Evolutionary conservation across 164 flowering plant genomes (phyloP).

Genomic region (Stephania japonica): DNA sequence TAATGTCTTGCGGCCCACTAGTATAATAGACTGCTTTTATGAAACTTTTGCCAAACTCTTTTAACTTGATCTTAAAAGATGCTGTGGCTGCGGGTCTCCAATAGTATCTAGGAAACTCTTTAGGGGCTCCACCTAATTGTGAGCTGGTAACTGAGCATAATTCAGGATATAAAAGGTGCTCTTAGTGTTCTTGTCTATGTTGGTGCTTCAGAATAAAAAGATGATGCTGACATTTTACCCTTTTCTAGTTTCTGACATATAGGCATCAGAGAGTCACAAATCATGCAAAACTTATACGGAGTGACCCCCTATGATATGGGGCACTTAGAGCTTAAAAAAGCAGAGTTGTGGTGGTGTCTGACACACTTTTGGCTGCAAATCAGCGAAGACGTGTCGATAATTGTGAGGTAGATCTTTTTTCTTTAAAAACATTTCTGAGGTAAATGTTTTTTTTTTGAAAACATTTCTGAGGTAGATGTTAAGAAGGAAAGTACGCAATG

Average conservation of each 20-base stretch:
- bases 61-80: not conserved
- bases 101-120: not conserved
- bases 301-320: not conserved
- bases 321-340: not conserved
- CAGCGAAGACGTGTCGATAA: not conserved
- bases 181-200: not conserved
- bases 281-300: not conserved
- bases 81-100: not conserved
- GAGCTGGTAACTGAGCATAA: not conserved
- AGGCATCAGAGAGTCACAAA: not conserved
- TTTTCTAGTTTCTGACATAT: not conserved
- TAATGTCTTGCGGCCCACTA: not conserved
- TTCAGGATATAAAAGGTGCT: not conserved
- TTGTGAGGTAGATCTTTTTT: no score
- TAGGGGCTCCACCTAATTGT: not conserved
- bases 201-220: not conserved
- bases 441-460: no score
- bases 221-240: not conserved
- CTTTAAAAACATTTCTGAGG: not conserved
- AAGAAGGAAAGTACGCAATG: not conserved
- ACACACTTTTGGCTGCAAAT: not conserved
- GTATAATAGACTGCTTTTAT: not conserved
- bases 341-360: not conserved
- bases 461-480: not conserved
- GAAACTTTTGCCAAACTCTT: not conserved